Conservation (phyloP, 2,329 filamentous ascomycete genomes). For the Ophiostoma angusticollis region DNA sequence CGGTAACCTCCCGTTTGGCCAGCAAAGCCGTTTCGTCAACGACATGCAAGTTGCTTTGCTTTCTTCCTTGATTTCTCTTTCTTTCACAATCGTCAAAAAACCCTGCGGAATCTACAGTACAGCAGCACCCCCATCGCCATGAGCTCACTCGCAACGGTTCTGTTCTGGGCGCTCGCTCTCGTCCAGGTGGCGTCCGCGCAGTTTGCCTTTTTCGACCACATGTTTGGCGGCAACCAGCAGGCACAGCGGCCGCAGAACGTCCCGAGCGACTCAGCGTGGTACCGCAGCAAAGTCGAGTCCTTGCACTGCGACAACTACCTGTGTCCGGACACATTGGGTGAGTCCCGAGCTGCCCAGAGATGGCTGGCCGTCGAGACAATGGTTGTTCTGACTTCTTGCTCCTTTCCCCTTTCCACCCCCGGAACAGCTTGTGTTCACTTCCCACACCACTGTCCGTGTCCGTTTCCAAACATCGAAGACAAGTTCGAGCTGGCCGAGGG, state of each 20-base stretch:
- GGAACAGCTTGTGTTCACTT: conserved; percentile 72
- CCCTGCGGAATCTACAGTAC: neutral
- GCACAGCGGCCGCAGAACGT: conserved; percentile 61
- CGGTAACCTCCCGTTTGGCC: neutral
- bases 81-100: neutral
- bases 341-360: neutral
- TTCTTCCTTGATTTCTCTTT: neutral
- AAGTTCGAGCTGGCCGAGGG: conserved; percentile 66
- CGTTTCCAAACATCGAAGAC: conserved; percentile 63
- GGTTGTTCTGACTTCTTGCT: neutral
- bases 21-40: neutral
- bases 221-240: conserved; percentile 58
- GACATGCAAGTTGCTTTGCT: neutral
- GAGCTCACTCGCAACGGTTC: conserved; percentile 15
- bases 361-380: neutral
- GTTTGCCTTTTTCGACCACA: conserved; percentile 97
- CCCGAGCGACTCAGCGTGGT: conserved; percentile 70
- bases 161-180: conserved; percentile 43
- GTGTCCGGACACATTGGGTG: conserved; percentile 73
- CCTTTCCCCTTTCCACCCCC: neutral
- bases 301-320: conserved; percentile 89
- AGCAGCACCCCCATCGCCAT: neutral
- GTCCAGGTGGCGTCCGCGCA: conserved; percentile 56
- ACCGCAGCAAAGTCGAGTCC: conserved; percentile 36
- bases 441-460: conserved; percentile 92